Evolutionary conservation across 495 filamentous ascomycete genomes (phyloP).

Genomic region (Xeromyces bisporus): DNA sequence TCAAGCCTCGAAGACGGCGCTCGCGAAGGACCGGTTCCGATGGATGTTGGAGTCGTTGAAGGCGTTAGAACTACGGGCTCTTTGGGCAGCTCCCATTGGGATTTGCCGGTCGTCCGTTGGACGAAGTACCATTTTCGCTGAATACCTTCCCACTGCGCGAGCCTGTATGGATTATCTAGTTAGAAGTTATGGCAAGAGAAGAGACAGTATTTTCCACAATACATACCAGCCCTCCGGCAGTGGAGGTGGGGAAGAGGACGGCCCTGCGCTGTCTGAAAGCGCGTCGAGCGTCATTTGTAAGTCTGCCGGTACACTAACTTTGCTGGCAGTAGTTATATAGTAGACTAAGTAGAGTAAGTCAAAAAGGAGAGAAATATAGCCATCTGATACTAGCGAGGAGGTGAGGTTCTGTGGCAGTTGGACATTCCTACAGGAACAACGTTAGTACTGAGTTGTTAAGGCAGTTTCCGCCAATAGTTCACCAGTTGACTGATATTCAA

Average conservation of each 20-base stretch:
- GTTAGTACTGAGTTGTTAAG: no score
- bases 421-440: no score
- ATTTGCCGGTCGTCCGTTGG: constrained; percentile 54
- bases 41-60: constrained; percentile 18
- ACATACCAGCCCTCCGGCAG: constrained; percentile 54
- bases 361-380: no score
- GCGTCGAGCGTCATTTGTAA: constrained; percentile 17
- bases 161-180: constrained; percentile 19
- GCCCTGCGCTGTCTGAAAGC: constrained; percentile 49
- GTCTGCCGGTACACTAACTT: no score
- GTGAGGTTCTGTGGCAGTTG: no score
- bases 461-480: neutral
- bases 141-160: constrained; percentile 66
- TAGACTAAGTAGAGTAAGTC: neutral
- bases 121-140: constrained; percentile 68
- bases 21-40: constrained; percentile 16
- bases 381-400: no score
- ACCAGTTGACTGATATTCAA: neutral
- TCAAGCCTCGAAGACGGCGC: constrained; percentile 9
- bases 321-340: no score
- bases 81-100: constrained; percentile 65
- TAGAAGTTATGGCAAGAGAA: constrained; percentile 1
- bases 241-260: constrained; percentile 49
- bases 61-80: constrained; percentile 33
- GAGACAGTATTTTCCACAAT: neutral